Evolutionary conservation across 768 basidiomycete genomes (phyloP), one percentile per base, ranked within the genome.

Genomic region (Neoboletus subvelutipes): DNA sequence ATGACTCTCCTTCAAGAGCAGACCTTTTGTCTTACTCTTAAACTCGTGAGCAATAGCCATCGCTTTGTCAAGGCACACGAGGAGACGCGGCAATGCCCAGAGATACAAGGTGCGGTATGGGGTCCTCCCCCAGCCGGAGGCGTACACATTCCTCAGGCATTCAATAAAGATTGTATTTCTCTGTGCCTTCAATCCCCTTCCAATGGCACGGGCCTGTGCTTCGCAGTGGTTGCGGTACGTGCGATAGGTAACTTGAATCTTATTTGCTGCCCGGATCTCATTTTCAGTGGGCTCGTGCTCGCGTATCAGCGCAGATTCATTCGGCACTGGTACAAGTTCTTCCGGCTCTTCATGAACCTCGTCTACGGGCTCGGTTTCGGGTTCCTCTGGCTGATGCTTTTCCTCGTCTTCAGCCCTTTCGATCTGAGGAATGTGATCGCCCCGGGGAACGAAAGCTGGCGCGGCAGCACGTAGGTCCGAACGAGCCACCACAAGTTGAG

Each of bases 51-150:
- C 59, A 20, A 67, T 28, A 2, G 61, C 34, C 12, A 72, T 64
- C 20, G 67, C 62, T n/a, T 64, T 52, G 49, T 81, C 75, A 28
- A 82, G 69, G 57, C 75, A 78, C 2, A 77, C 58, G 3, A 80
- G 64, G 33, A 81, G 59, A 50, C 72, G 76, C 2, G 80, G 77
- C 9, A 82, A 66, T 18, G 68, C 68, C 49, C 69, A 69, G 5
- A 69, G 64, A 60, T 76, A 80, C 15, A 77, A 64, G 0, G 64
- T 53, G 13, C 70, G 71, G 55, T 83, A 80, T n/a, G 54, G 57
- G 6, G 58, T 62, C 28, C 52, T 53, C 34, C 58, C 37, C 76
- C 77, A 75, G 6, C 55, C 52, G 31, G 70, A 68, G 8, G 55
- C 60, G 40, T 58, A 60, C 24, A 71, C 68, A 29, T 66, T 62